Conservation (phyloP, 768 basidiomycete genomes). For the Pulveroboletus frians region DNA sequence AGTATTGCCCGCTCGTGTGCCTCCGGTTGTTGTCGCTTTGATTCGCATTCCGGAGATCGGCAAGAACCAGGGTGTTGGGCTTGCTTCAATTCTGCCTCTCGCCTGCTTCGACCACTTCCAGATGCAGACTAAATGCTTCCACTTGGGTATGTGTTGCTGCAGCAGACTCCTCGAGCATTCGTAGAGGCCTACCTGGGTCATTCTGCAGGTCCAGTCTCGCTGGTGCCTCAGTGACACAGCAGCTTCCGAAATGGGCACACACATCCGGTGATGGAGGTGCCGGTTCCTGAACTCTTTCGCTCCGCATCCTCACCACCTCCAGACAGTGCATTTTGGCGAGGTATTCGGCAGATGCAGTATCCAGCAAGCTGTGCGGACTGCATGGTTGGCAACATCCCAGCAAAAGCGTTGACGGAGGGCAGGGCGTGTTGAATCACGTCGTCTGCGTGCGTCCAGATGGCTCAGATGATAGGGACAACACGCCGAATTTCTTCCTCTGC, state of each 20-base stretch:
- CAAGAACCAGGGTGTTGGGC: neutral
- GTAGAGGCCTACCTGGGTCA: conserved; percentile 7
- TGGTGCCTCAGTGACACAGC: too few species aligned
- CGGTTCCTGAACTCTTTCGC: too few species aligned
- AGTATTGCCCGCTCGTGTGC: neutral
- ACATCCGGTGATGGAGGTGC: too few species aligned
- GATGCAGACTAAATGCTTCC: conserved; percentile 23
- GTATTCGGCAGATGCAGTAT: conserved; percentile 32
- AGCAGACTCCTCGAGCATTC: conserved; percentile 23
- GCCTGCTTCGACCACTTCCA: conserved; percentile 24
- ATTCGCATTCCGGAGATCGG: neutral
- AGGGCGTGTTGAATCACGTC: conserved; percentile 10
- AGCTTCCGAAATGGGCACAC: too few species aligned
- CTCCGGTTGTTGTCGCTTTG: conserved; percentile 1
- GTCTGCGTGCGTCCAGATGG: conserved; percentile 40
- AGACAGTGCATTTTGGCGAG: conserved; percentile 60
- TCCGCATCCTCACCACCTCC: too few species aligned
- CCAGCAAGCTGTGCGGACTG: conserved; percentile 60
- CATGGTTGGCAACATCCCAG: conserved; percentile 26
- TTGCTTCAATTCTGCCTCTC: conserved; percentile 6
- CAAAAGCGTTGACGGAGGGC: conserved; percentile 28
- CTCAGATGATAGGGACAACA: conserved; percentile 65
- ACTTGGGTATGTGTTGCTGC: conserved; percentile 20
- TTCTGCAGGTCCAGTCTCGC: neutral
- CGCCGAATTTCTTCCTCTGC: conserved; percentile 65